Base-by-base conservation (phyloP, 768 basidiomycete species). In the Xerocomus brunneocitrinus region DNA sequence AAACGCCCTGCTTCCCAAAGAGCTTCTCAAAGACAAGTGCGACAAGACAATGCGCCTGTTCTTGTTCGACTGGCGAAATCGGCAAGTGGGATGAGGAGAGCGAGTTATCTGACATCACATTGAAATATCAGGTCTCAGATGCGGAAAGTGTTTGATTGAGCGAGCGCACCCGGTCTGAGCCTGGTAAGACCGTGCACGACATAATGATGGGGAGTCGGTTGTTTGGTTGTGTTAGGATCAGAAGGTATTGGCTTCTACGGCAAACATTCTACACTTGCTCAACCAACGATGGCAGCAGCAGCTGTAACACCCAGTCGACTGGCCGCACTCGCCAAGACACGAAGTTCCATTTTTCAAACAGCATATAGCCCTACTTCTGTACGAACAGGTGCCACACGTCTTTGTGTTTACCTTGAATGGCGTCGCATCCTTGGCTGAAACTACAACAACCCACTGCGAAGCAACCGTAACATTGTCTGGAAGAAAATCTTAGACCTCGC, bases 301-400 rank as follows among this genome's bases (percentile, higher is more conserved):
- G 31, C n/a, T 12, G 35, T 30, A 19, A 40, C 48, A 2, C 19
- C 28, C 28, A 30, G 28, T 25, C 27, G 28, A 48, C 69, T 90
- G n/a, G 72, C 75, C 13, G 74, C 79, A n/a, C 75, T 93, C 57
- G 78, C 70, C 1, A 78, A 80, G 46, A 74, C 89, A 5, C 85
- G 85, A 41, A 85, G 83, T 66, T 66, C 76, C 39, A 81, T 98
- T 49, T 95, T 98, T 65, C 82, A 92, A 64, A 95, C 91, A 8
- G 76, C 87, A 4, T 92, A 89, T 73, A 98, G 98, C 71, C 95
- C 95, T 0, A 79, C 79, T 3, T 81, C 80, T 27, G 67, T 82
- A 13, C 85, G 95, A 16, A 94, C 89, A 0, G 95, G 95, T 16
- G 87, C 92, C 27, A 5, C 5, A 32, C 14, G 5, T 10, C 7